These are phyloP conservation scores for Diospyros kaki DNA, from an alignment of 148 eudicot genomes.

Conservation along the genomic window DNA sequence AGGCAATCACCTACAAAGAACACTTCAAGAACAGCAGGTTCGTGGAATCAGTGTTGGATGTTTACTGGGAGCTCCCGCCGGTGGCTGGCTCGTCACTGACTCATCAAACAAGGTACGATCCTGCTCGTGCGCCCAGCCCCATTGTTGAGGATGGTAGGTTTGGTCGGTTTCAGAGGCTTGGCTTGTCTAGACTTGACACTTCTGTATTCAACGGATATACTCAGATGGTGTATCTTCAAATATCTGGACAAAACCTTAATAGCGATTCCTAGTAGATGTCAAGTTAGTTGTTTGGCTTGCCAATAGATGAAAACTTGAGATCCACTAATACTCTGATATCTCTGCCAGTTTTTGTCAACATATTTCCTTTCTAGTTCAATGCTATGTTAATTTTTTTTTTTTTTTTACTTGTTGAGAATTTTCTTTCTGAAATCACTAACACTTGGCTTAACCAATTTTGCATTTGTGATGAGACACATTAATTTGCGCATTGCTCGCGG, in stretches of 20 bases:
- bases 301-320: slow-evolving; percentile 4
- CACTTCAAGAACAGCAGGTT: slow-evolving; percentile 89
- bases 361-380: not conserved
- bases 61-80: slow-evolving; percentile 97
- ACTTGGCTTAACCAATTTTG: too few relatives aligned
- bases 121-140: slow-evolving; percentile 71
- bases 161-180: slow-evolving; percentile 72
- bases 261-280: not conserved
- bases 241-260: slow-evolving; percentile 50
- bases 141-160: slow-evolving; percentile 93
- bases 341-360: not conserved
- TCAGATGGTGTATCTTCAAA: slow-evolving; percentile 89
- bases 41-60: slow-evolving; percentile 81
- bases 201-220: slow-evolving; percentile 94
- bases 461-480: too few relatives aligned
- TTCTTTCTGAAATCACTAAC: not conserved
- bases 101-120: slow-evolving; percentile 93
- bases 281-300: not conserved
- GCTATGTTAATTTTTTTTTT: not conserved
- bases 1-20: slow-evolving; percentile 52
- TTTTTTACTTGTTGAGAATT: slow-evolving; percentile 3
- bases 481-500: too few relatives aligned
- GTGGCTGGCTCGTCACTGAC: slow-evolving; percentile 95
- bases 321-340: slow-evolving; percentile 13
- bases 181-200: slow-evolving; percentile 52